These are phyloP conservation scores for Linnemannia zychae DNA, from an alignment of 192 early-diverging fungal species.

Conservation along the genomic window DNA sequence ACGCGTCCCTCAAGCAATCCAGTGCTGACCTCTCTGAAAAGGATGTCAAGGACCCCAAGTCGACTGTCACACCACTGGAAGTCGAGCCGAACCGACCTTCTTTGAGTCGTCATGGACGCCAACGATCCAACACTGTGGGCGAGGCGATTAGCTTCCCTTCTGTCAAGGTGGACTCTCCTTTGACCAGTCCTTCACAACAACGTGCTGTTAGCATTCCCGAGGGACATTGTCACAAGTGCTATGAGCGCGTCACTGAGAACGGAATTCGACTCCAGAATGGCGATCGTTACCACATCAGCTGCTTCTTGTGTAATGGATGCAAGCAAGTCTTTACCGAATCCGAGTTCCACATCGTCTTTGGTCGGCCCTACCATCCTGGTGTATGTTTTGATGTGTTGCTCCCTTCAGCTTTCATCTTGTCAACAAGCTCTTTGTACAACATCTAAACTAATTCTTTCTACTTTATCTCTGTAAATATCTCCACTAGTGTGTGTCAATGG, in stretches of 20 bases:
- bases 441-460: neutral
- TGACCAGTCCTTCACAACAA: slow-evolving; percentile 9
- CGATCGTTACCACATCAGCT: slow-evolving; percentile 58
- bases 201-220: slow-evolving; percentile 25
- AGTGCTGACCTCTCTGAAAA: neutral
- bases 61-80: neutral
- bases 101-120: slow-evolving; percentile 37
- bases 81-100: slow-evolving; percentile 20
- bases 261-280: slow-evolving; percentile 57
- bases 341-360: slow-evolving; percentile 57
- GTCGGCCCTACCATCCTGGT: slow-evolving; percentile 57
- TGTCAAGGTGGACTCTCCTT: slow-evolving; percentile 15
- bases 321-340: slow-evolving; percentile 60
- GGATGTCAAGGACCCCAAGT: slow-evolving; percentile 13
- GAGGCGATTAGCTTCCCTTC: slow-evolving; percentile 37
- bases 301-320: slow-evolving; percentile 61
- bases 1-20: neutral
- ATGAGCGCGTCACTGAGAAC: slow-evolving; percentile 54
- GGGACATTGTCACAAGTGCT: slow-evolving; percentile 56
- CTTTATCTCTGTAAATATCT: neutral
- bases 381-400: slow-evolving; percentile 40
- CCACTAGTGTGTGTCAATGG: slow-evolving; percentile 46
- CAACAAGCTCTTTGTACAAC: neutral
- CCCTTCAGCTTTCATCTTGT: neutral
- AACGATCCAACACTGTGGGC: slow-evolving; percentile 42